Percentiles rank a stretch among this genome's conserved stretches.
Conservation (phyloP, 306 rosid genomes). For the Aeschynomene evenia region DNA sequence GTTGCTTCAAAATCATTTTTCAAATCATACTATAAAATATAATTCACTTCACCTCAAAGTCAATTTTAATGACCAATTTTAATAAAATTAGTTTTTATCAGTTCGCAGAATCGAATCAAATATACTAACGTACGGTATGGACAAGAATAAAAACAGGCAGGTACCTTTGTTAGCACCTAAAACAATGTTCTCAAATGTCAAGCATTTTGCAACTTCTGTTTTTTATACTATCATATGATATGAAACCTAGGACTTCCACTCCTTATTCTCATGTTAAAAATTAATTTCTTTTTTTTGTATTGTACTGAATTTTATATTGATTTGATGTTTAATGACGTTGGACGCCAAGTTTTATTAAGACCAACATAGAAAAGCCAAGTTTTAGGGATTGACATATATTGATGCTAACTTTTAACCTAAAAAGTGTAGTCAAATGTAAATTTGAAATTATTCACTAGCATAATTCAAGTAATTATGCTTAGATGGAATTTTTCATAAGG, state of each 20-base stretch:
- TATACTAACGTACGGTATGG: no score
- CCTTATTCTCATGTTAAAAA: not conserved
- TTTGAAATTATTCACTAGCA: not conserved
- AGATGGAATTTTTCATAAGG: not conserved
- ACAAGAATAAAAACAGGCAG: not conserved
- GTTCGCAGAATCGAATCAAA: no score
- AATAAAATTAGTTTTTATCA: no score
- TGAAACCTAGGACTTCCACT: not conserved
- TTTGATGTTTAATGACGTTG: no score
- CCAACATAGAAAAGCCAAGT: not conserved
- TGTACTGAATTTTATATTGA: no score
- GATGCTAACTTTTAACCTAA: not conserved
- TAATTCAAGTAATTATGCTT: not conserved
- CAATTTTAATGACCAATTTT: no score
- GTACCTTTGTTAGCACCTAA: no score
- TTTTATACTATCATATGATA: not conserved
- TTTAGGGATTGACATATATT: not conserved
- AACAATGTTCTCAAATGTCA: not conserved
- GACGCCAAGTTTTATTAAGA: not conserved
- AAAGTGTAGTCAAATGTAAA: not conserved
- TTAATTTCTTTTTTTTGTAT: no score
- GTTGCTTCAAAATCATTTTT: no score
- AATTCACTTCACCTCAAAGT: no score
- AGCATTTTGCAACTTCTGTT: constrained; percentile 1
- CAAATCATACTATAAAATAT: no score